Conservation (phyloP, 2,329 filamentous ascomycete species). For the Capronia coronata region DNA sequence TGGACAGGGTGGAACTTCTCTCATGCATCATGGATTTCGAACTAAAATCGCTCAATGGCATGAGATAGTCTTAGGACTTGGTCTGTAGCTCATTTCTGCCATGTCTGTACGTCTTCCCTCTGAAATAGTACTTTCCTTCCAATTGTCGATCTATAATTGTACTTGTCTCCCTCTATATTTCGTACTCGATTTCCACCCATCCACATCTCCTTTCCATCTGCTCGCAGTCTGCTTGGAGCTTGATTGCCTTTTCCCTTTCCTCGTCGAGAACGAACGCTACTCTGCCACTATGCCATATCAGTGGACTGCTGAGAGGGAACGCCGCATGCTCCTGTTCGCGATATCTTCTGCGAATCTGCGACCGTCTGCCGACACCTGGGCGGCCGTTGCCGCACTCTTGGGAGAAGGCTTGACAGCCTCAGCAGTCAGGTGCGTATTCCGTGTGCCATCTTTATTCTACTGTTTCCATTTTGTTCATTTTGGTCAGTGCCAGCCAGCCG, state of each 20-base stretch:
- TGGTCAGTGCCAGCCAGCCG: not conserved
- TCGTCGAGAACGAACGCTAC: not conserved
- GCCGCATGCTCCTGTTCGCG: conserved; percentile 21
- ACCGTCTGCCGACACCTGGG: conserved; percentile 26
- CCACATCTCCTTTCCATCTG: conserved; percentile 1
- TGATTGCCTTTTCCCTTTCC: conserved; percentile 3
- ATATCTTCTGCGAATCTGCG: conserved; percentile 19
- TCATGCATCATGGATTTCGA: conserved; percentile 21
- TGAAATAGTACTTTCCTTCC: not conserved
- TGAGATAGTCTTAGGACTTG: conserved; percentile 16
- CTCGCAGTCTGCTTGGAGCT: not conserved
- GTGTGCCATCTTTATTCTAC: too few species aligned
- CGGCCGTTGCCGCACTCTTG: conserved; percentile 23
- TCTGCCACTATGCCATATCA: conserved; percentile 18
- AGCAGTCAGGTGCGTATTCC: conserved; percentile 24
- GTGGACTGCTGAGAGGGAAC: conserved; percentile 21
- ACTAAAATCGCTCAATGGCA: conserved; percentile 22
- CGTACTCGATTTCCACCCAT: conserved; percentile 6
- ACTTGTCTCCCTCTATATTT: conserved; percentile 3
- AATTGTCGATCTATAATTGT: conserved; percentile 6
- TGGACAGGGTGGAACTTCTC: conserved; percentile 19
- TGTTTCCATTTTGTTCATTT: not conserved
- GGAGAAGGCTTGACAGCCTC: conserved; percentile 23
- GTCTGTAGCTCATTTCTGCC: conserved; percentile 20
- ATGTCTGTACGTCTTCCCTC: conserved; percentile 20